Evolutionary conservation across 129 eudicot genomes (phyloP), one percentile per base, ranked within the genome.

Genomic region (Kitagawia praeruptora): DNA sequence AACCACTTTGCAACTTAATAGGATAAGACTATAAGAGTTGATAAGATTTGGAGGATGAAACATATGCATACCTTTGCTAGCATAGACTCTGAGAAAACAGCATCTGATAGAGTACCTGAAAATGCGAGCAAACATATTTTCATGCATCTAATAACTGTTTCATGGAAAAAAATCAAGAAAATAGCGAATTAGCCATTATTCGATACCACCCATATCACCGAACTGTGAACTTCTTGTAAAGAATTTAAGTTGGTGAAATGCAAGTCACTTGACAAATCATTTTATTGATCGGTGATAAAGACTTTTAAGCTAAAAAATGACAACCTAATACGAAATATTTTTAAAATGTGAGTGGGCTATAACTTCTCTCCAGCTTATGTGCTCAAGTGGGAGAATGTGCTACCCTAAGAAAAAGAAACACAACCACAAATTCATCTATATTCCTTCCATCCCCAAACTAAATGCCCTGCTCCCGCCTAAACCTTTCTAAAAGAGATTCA

Each of bases 71-170:
- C 80, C 80, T 77, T 56, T 10, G 39, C 80, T 12, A 47, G n/a
- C 40, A 19, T 3, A n/a, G 80, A 77, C 49, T 54, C 80, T 28
- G 39, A n/a, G 23, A 56, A 56, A 21, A 23, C 51, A 23, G 54
- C 31, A 74, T 48, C 8, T n/a, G 72, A 77, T 63, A 56, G 21
- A 1, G 80, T 54, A 58, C 41, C 80, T 77, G 72, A 53, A 13
- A 13, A 77, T 18, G 11, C 14, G 72, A 77, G 70, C 44, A 39
- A 6, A 11, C 44, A 28, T 37, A 40, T 21, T 48, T 1, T 27
- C 14, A 12, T 25, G 54, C 19, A 8, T 64, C 28, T 67, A 12
- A 14, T 15, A 67, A 31, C 7, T 14, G 10, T 67, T 18, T 13
- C 41, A 34, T 14, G 39, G 28, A 67, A 67, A 31, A 28, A 13